Base-by-base conservation (phyloP, 139 green algal species). In the Micromonas commoda region DNA sequence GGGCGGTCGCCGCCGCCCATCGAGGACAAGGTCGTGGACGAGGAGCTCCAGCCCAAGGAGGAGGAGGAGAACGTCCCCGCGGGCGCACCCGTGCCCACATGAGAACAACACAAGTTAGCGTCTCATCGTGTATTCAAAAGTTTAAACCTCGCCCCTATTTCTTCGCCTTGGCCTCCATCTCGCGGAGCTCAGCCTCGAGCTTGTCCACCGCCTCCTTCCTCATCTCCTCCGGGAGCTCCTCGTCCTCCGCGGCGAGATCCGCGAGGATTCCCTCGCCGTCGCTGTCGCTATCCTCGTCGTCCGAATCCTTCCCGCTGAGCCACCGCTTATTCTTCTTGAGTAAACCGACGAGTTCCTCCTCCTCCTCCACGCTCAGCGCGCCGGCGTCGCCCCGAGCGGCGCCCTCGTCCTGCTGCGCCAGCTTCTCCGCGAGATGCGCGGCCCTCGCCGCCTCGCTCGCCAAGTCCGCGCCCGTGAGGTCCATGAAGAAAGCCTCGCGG, bases 1-100 rank as follows among this genome's bases (percentile, higher is more conserved):
- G 68, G 68, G 28, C 52, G 33, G 33, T 32, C 19, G 9, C 68
- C 68, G 35, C 68, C 68, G 35, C 68, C 68, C 6, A 61, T 75
- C 38, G 13, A n/a, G 2, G 68, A 75, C 23, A 28, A 39, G 2
- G 68, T 61, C 52, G 29, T 75, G 23, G 68, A 75, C 68, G 68
- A 75, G 29, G 26, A 28, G 2, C 6, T 75, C 1, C 26, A 38
- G 38, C 34, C 34, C 0, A 63, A 63, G 3, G 68, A 61, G 24
- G 68, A 39, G 2, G 68, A 75, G 29, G 34, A 70, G 6, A 26
- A n/a, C 5, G 38, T 26, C 2, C 37, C 38, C 68, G 37, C 60
- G 4, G 68, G 37, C 21, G 35, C 68, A 24, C 34, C 68, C 37
- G 68, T 75, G 29, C 68, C 68, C 0, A 75, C 68, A 1, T 75